Base-by-base conservation (phyloP, 2,329 filamentous ascomycete genomes). In the Cadophora malorum region DNA sequence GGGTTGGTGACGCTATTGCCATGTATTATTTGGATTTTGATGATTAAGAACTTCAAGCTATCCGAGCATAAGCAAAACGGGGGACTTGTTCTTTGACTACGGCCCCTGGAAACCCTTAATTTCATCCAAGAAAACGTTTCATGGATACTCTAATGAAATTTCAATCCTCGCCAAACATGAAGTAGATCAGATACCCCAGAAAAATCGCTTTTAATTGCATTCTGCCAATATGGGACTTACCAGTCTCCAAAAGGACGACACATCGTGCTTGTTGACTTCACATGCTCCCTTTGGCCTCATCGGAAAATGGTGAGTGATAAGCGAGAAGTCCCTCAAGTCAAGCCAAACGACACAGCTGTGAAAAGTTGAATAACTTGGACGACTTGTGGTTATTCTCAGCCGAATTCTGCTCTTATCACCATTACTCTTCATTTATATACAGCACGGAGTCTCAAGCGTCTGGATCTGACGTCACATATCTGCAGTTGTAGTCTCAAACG, bases 11-110 rank as follows among this genome's bases (percentile, higher is more conserved):
- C 53, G 31, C 28, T 21, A 5, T n/a, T 38, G 23, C 16, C 19
- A 16, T 35, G 53, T 6, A 21, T 56, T 56, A n/a, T 56, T 33
- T 56, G 31, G 53, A 56, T 56, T 56, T n/a, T 21, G 53, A 35
- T 38, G 53, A 21, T 10, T 35, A 38, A n/a, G 9, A 38, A 35
- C 5, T 56, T 10, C 21, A 21, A 21, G 16, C 16, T 56, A n/a
- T 56, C 19, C 31, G 53, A 56, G 28, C 28, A 56, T 56, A 35
- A 12, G 53, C 53, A 38, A 31, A 35, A 21, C 35, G 19, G 31
- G 10, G 53, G 53, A 56, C 7, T 56, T n/a, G 19, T 35, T 4
- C 28, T 56, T 8, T 56, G 31, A 14, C 1, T 45, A 45, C 10
- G 19, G 28, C 5, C 28, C 28, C 28, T 28, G 28, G 28, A 28